phyloP scores from a whole-genome alignment of 129 eudicot species.

The Calendula officinalis region DNA sequence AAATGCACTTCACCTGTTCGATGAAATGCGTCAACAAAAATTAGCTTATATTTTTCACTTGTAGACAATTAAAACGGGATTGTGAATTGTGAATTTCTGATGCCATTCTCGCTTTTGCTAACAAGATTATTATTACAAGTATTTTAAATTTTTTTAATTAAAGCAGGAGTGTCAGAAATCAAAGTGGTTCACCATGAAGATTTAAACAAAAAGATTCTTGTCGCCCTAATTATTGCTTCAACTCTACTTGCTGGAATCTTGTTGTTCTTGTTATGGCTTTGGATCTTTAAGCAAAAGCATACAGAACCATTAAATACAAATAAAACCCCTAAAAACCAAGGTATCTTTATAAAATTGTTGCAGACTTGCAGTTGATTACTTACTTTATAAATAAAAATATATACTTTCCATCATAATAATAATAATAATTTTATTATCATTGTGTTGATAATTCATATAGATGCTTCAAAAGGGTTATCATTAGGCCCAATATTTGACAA shows the following conservation, averaged over 20 bases:
- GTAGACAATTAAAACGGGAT: constrained; percentile 9
- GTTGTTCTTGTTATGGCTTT: constrained; percentile 59
- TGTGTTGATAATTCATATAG: constrained; percentile 30
- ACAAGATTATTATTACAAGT: neutral
- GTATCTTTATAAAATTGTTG: constrained; percentile 30
- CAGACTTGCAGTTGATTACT: too few species aligned
- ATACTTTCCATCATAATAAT: neutral
- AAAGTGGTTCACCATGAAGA: constrained; percentile 61
- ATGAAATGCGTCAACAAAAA: constrained; percentile 1
- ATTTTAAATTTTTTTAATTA: neutral
- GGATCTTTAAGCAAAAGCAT: constrained; percentile 55
- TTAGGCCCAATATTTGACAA: constrained; percentile 64
- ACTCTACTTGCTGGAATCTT: constrained; percentile 68
- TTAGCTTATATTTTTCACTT: neutral
- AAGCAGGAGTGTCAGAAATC: constrained; percentile 52
- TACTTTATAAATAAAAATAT: neutral
- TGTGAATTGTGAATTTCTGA: neutral
- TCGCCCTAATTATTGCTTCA: constrained; percentile 69
- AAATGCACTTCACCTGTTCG: constrained; percentile 15
- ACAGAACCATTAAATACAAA: constrained; percentile 36
- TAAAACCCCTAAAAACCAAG: constrained; percentile 40
- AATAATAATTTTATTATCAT: neutral
- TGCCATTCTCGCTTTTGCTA: constrained; percentile 16
- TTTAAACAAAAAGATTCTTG: constrained; percentile 64
- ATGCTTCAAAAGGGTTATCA: constrained; percentile 60